Evolutionary conservation across 306 rosid species (phyloP).

Genomic region (Carpinus fangiana): DNA sequence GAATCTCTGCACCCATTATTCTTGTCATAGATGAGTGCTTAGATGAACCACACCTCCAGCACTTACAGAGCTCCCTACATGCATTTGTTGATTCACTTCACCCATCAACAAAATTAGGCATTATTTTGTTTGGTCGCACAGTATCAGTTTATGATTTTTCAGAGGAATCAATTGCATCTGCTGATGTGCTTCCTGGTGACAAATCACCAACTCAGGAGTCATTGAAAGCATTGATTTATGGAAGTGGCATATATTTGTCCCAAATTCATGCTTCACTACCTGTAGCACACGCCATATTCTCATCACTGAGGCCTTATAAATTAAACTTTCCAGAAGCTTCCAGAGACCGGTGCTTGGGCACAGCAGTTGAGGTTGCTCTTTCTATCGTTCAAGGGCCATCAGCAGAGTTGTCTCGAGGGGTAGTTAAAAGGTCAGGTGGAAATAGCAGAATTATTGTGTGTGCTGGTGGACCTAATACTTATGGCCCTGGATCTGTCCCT

Average conservation of each 20-base stretch:
- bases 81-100: slow-evolving; percentile 93
- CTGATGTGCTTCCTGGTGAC: slow-evolving; percentile 95
- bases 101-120: slow-evolving; percentile 83
- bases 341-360: slow-evolving; percentile 92
- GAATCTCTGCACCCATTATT: slow-evolving; percentile 88
- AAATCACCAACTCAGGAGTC: slow-evolving; percentile 77
- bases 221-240: slow-evolving; percentile 77
- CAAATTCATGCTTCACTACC: slow-evolving; percentile 93
- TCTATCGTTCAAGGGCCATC: slow-evolving; percentile 94
- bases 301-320: slow-evolving; percentile 85
- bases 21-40: slow-evolving; percentile 91
- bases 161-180: slow-evolving; percentile 86
- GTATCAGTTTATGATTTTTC: slow-evolving; percentile 91
- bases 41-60: slow-evolving; percentile 91
- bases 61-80: slow-evolving; percentile 91
- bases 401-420: slow-evolving; percentile 88
- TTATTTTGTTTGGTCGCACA: slow-evolving; percentile 80
- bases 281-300: slow-evolving; percentile 88
- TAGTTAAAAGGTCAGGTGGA: slow-evolving; percentile 82
- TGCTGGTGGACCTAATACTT: slow-evolving; percentile 95
- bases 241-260: slow-evolving; percentile 89
- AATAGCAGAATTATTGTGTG: slow-evolving; percentile 90
- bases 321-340: slow-evolving; percentile 77
- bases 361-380: slow-evolving; percentile 97
- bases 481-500: slow-evolving; percentile 96